Evolutionary conservation across 2,329 filamentous ascomycete species (phyloP).

Genomic region (Coniochaeta sp.): DNA sequence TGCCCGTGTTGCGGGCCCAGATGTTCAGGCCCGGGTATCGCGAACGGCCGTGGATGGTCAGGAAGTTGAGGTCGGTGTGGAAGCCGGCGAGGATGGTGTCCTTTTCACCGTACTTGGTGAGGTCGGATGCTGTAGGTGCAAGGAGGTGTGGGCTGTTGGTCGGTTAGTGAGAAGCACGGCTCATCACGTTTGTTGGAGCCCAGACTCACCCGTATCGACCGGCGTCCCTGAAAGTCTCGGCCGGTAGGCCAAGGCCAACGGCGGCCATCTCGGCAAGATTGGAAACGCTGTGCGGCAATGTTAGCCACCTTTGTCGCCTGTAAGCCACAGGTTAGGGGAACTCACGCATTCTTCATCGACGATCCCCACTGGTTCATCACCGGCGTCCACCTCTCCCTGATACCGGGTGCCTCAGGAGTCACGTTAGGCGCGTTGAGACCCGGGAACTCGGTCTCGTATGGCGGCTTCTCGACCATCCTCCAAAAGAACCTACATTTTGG

Average conservation of each 20-base stretch:
- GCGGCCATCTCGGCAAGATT: conserved; percentile 53
- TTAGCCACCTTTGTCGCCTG: not conserved
- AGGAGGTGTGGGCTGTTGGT: conserved; percentile 44
- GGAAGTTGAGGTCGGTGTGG: conserved; percentile 58
- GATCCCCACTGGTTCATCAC: conserved; percentile 51
- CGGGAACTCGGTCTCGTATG: conserved; percentile 48
- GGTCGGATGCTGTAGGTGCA: conserved; percentile 53
- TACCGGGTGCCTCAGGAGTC: conserved; percentile 39
- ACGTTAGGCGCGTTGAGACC: conserved; percentile 49
- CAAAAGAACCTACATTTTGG: conserved; percentile 60
- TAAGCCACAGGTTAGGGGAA: not conserved
- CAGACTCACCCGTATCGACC: conserved; percentile 38
- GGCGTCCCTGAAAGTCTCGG: conserved; percentile 45
- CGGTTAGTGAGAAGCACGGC: not conserved
- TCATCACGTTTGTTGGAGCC: not conserved
- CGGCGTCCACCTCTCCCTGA: conserved; percentile 43
- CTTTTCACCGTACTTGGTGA: conserved; percentile 41
- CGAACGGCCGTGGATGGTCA: conserved; percentile 57
- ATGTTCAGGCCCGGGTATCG: conserved; percentile 56
- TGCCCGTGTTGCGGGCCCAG: conserved; percentile 57
- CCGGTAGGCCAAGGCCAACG: conserved; percentile 45
- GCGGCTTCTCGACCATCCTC: conserved; percentile 47
- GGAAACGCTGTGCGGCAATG: conserved; percentile 31
- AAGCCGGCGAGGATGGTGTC: conserved; percentile 57
- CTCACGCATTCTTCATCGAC: conserved; percentile 54